Base-by-base conservation (phyloP, 1,139 yeast genomes). In the Zygosaccharomyces pseudobailii region DNA sequence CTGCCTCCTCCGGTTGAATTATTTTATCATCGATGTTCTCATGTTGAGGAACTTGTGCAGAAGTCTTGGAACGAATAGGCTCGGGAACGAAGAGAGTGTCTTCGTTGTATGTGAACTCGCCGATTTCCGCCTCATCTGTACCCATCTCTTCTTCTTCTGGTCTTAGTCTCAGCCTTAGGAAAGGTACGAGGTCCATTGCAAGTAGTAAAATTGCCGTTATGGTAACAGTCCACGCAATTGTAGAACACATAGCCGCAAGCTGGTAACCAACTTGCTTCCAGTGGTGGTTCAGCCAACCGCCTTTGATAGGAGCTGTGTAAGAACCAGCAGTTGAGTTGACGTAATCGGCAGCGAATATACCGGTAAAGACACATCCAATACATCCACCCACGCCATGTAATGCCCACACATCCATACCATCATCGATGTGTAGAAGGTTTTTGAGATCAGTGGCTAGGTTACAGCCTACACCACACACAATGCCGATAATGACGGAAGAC, bases 221-320 rank as follows among this genome's bases (percentile, higher is more conserved):
- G 13, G 71, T 77, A 63, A 87, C 87, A 9, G 96, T 78, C 94
- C 95, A 90, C 23, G 79, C 80, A 53, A 84, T 82, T 51, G 84
- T 80, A 23, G 96, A 76, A 53, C 76, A 72, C 55, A 84, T 76
- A 46, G 88, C 96, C 39, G 97, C 97, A 58, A 90, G 75, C 74
- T 90, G 97, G 74, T 84, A 89, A 51, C 96, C 97, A 54, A 90
- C 82, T 75, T 90, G 97, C 50, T 73, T 78, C 70, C 78, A 90
- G 75, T 89, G 83, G 65, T 87, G 94, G 75, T 87, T 88, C 62
- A 90, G 72, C 97, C 98, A 90, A 49, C 98, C 97, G 61, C 96
- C 95, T 31, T 65, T 73, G 56, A 87, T 87, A n/a, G 66, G 74
- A 35, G 76, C 74, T 28, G 74, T 71, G 42, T 82, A 86, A 30